phyloP scores from a whole-genome alignment of 2,329 filamentous ascomycete genomes.

The Leptographium procerum region DNA sequence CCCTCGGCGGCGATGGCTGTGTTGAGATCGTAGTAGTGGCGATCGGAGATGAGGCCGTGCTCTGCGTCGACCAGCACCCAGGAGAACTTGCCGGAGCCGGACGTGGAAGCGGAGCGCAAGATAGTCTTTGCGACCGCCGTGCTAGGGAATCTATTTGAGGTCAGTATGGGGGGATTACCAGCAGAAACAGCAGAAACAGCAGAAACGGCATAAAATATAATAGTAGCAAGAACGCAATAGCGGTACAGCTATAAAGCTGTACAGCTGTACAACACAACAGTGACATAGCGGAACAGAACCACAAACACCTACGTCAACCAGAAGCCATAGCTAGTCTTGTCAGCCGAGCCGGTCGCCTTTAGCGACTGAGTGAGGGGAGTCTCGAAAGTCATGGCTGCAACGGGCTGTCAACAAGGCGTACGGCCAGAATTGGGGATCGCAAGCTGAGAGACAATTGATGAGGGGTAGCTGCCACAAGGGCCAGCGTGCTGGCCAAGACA shows the following conservation, averaged over 20 bases:
- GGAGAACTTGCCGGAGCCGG: constrained; percentile 1
- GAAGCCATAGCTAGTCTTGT: constrained; percentile 9
- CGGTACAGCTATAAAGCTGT: too few relatives aligned
- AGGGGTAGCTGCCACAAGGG: neutral
- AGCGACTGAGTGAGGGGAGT: neutral
- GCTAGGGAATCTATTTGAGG: constrained; percentile 6
- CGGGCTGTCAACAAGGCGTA: too few relatives aligned
- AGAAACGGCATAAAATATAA: neutral
- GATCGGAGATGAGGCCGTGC: constrained; percentile 26
- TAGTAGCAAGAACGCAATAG: neutral
- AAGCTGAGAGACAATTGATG: neutral
- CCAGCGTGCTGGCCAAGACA: neutral
- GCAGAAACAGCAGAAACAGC: neutral
- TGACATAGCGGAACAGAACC: neutral
- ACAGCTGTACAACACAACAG: neutral
- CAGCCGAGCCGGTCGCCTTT: neutral
- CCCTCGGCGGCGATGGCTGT: constrained; percentile 26
- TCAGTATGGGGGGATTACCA: neutral
- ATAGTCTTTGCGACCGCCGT: constrained; percentile 11
- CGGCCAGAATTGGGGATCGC: neutral
- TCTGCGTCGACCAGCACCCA: constrained; percentile 28
- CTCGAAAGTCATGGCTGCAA: constrained; percentile 3
- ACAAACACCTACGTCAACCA: constrained; percentile 11
- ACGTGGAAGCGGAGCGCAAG: constrained; percentile 8
- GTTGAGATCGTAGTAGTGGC: constrained; percentile 22